Evolutionary conservation across 352 stramenopile species (phyloP), one percentile per base, ranked within the genome.

Genomic region (Pythium aquatile): DNA sequence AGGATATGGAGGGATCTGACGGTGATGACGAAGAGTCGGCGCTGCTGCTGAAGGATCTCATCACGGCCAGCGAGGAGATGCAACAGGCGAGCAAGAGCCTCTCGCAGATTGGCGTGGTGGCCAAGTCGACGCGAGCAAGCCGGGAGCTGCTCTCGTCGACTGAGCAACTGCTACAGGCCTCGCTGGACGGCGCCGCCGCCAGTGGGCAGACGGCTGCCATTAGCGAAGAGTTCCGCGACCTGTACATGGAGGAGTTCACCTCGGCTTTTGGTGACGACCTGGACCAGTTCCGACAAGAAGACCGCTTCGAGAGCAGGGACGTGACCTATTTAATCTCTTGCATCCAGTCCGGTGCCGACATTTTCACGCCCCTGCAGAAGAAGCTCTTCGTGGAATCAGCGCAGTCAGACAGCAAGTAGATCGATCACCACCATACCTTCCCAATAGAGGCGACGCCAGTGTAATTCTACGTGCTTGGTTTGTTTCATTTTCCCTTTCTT

Each of bases 251-350:
- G 48, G 83, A 90, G 59, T 96, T 96, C 66, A 88, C 87, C 32
- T 76, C 77, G 17, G 83, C 83, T 2, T 96, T 96, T 65, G 87
- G 85, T 29, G 87, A 96, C 55, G 86, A 94, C 37, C 63, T 96
- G 49, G 78, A 96, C 66, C 73, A 86, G 59, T 94, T 94, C 66
- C 87, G 87, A 32, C 87, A 89, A 66, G 87, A 96, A 65, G 85
- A 94, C 61, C 74, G 78, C 69, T 96, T 96, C 65, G 83, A 93
- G 57, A 90, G 75, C 66, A 92, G 88, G 62, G 87, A 96, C 70
- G 87, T 96, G 67, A 78, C 72, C 47, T 93, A 91, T 89, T 91
- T 96, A 86, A 93, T 96, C 69, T 91, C 83, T 42, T 91, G 85
- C 64, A 94, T 96, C 66, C 79, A 93, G 55, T 76, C 81, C 10